Base-by-base conservation (phyloP, 768 basidiomycete species). In the Holtermannia corniformis region DNA sequence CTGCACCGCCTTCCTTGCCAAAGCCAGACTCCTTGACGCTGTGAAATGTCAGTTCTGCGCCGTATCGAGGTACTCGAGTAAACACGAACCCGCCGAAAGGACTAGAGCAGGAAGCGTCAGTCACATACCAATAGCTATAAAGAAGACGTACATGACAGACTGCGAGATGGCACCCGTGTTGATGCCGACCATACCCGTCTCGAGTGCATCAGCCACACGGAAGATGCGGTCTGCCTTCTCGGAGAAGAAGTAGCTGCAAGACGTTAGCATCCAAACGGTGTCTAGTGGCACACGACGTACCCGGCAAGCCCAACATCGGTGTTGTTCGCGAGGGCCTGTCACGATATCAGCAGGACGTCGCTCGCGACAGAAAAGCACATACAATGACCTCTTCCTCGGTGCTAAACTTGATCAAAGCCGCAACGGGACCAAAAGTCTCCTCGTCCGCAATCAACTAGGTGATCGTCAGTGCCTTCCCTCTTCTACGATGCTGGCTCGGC, bases 121-220 rank as follows among this genome's bases (percentile, higher is more conserved):
- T 37, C n/a, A 49, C 50, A 16, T 26, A 23, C 52, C 37, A 54
- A 45, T 24, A 28, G 20, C 4, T 24, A 10, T 16, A 41, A 3
- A 27, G 28, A 44, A 24, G 19, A 64, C 65, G 58, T 57, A 67
- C 63, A 68, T 61, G 44, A 65, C 56, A 55, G 64, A 57, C 49
- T 68, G 66, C 5, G 62, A 63, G 44, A 68, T 68, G 47, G 60
- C 57, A 47, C 70, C 70, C 11, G 70, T 72, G 54, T 72, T 72
- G 32, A 57, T 60, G 13, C 66, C 70, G 23, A 72, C 87, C 82
- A 84, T 96, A 3, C 92, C 93, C 4, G 92, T 89, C 73, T 99
- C 89, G 24, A 97, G 76, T 59, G 79, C 84, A 76, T 95, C 95
- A 14, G 92, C 89, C 16, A 99, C 91, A 41, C 93, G 80, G 87